A percentile compares a stretch with the other conserved stretches of the same genome.
These are phyloP conservation scores for Harringtonia aguacate DNA, from an alignment of 2,329 filamentous ascomycete genomes.

Conservation along the genomic window DNA sequence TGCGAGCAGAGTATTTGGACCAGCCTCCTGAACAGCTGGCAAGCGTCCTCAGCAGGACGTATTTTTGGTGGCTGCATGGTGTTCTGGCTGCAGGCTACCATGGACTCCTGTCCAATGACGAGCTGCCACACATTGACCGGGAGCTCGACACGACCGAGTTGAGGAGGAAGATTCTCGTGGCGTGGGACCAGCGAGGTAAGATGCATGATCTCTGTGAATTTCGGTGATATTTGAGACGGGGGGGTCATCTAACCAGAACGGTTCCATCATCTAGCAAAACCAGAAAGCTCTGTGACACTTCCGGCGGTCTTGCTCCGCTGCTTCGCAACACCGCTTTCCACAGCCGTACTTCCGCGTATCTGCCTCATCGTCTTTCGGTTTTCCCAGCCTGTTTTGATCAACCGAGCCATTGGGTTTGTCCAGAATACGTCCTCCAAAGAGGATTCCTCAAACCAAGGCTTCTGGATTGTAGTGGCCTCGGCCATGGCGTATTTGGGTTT, in stretches of 20 bases:
- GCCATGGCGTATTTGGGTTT: slow-evolving; percentile 24
- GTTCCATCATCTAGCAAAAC: slow-evolving; percentile 6
- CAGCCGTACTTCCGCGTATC: slow-evolving; percentile 23
- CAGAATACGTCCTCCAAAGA: neutral
- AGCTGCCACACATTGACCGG: slow-evolving; percentile 17
- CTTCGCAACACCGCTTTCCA: slow-evolving; percentile 18
- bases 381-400: slow-evolving; percentile 28
- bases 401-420: slow-evolving; percentile 21
- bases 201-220: too few relatives aligned
- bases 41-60: slow-evolving; percentile 15
- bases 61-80: slow-evolving; percentile 23
- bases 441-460: slow-evolving; percentile 8
- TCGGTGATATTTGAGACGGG: too few relatives aligned
- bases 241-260: too few relatives aligned
- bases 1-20: slow-evolving; percentile 6
- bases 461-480: slow-evolving; percentile 21
- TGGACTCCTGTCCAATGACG: slow-evolving; percentile 13
- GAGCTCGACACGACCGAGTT: slow-evolving; percentile 14
- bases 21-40: slow-evolving; percentile 18
- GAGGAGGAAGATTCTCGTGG: slow-evolving; percentile 12
- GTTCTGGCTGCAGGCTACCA: slow-evolving; percentile 19
- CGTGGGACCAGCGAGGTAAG: slow-evolving; percentile 19
- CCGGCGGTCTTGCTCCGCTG: slow-evolving; percentile 19
- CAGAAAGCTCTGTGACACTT: slow-evolving; percentile 17
- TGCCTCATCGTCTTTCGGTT: slow-evolving; percentile 28